A percentile compares a stretch with the other conserved stretches of the same genome.
Conservation (phyloP, 2,329 filamentous ascomycete species). For the Diaporthe citriasiana region DNA sequence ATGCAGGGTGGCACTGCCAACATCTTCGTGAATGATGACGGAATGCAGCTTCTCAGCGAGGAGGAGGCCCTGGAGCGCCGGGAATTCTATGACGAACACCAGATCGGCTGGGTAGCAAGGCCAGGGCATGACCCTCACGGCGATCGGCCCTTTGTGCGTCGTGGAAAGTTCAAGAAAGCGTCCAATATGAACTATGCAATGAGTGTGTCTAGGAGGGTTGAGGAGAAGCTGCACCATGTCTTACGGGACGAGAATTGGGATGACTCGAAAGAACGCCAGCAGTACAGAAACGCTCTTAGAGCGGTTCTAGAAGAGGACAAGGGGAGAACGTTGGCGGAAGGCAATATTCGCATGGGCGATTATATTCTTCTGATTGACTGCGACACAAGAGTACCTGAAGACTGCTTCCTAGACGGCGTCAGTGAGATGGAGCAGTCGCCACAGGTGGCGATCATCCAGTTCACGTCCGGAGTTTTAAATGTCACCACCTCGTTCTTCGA, state of each 20-base stretch:
- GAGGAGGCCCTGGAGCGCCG: conserved; percentile 58
- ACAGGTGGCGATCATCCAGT: conserved; percentile 80
- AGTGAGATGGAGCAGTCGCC: conserved; percentile 79
- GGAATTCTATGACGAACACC: conserved; percentile 75
- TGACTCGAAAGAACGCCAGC: conserved; percentile 75
- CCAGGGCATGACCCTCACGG: conserved; percentile 74
- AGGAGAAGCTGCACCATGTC: conserved; percentile 74
- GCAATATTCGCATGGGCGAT: conserved; percentile 88
- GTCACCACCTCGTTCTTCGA: conserved; percentile 81
- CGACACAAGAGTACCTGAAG: conserved; percentile 81
- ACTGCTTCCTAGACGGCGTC: conserved; percentile 83
- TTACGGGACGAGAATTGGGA: conserved; percentile 74
- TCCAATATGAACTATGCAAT: conserved; percentile 81
- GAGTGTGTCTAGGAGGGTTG: conserved; percentile 77
- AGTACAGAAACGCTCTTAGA: conserved; percentile 75
- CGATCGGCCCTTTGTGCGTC: conserved; percentile 63
- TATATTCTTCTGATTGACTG: conserved; percentile 86
- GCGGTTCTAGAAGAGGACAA: conserved; percentile 74
- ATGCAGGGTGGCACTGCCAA: conserved; percentile 82
- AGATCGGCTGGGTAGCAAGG: conserved; percentile 78
- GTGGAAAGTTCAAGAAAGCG: conserved; percentile 78
- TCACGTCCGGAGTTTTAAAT: conserved; percentile 82
- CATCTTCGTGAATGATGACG: conserved; percentile 83
- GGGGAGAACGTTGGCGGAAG: conserved; percentile 84
- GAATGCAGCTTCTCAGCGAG: conserved; percentile 73